Evolutionary conservation across 345 rosid species (phyloP), one percentile per base, ranked within the genome.

Genomic region (Conringia planisiliqua): DNA sequence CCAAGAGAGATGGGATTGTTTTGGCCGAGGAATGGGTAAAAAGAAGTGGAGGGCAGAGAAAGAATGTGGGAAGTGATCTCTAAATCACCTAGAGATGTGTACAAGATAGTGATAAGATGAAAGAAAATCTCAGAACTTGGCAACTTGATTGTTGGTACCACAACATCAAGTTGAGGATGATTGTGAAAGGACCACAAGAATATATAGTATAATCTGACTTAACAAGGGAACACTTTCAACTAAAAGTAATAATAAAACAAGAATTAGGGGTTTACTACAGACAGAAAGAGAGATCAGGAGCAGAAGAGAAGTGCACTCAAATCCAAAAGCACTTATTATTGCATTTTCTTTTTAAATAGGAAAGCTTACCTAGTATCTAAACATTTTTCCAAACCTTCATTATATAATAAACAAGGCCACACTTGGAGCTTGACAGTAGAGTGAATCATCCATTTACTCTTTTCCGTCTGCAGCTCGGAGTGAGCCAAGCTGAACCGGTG

Each of bases 401-500:
- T 22, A 54, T 68, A 52, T 47, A 18, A 8, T 26, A 42, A 10
- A 12, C 13, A 52, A 59, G 61, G 35, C 54, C 78, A 77, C 57
- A 54, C 17, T 20, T 51, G 35, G 58, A 78, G 64, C 57, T 72
- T 61, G 44, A 24, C 42, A 29, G 13, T 36, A 16, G 29, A 4
- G n/a, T 2, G 20, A 4, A 40, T 16, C 48, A 36, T 17, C 24
- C 14, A 61, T 75, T 89, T 84, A 87, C 80, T 95, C 97, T 79
- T 95, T 95, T 76, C 99, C 99, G 50, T 77, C 80, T 50, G 80
- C 98, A 4, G 97, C 96, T 4, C 97, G 91, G 62, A 95, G 97
- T 11, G 97, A 92, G 26, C 99, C 97, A 9, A 95, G 72, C 82
- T 90, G 98, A 76, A 95, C 97, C 0, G 98, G 98, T 6, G 99